These are phyloP conservation scores for Trichoderma atroviride DNA, from an alignment of 2,329 filamentous ascomycete genomes.

Conservation along the genomic window DNA sequence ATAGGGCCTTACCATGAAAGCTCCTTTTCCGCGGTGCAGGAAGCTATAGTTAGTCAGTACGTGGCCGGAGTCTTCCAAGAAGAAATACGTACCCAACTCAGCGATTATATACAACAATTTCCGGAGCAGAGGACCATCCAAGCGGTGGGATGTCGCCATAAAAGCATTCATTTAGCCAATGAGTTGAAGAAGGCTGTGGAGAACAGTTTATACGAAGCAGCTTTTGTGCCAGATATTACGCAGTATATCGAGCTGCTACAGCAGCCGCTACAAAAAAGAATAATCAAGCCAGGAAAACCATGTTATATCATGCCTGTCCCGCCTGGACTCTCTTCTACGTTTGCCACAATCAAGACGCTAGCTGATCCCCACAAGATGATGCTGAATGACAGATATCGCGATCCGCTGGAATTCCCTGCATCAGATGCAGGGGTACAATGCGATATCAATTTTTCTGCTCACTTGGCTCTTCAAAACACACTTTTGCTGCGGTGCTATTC, in stretches of 20 bases:
- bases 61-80: slow-evolving; percentile 54
- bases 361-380: slow-evolving; percentile 54
- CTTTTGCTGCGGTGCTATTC: slow-evolving; percentile 81
- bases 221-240: slow-evolving; percentile 43
- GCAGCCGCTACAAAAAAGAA: slow-evolving; percentile 36
- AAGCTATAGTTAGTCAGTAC: slow-evolving; percentile 48
- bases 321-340: slow-evolving; percentile 37
- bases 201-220: slow-evolving; percentile 49
- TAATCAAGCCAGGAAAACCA: slow-evolving; percentile 25
- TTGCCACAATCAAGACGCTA: slow-evolving; percentile 50
- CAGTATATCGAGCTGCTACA: slow-evolving; percentile 57
- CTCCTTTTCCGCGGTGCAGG: slow-evolving; percentile 6
- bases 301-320: slow-evolving; percentile 43
- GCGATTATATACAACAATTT: slow-evolving; percentile 27
- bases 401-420: slow-evolving; percentile 76
- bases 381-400: slow-evolving; percentile 56
- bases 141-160: slow-evolving; percentile 53
- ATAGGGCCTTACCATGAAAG: slow-evolving; percentile 36
- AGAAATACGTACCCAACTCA: slow-evolving; percentile 49
- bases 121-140: slow-evolving; percentile 39
- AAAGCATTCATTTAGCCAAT: slow-evolving; percentile 56
- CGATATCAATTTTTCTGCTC: slow-evolving; percentile 89
- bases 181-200: slow-evolving; percentile 59
- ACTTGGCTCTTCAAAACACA: slow-evolving; percentile 83
- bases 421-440: slow-evolving; percentile 79